A percentile compares a stretch with the other conserved stretches of the same genome.
Evolutionary conservation across 2,329 filamentous ascomycete species (phyloP).

Genomic region (Cercospora brassicicola): DNA sequence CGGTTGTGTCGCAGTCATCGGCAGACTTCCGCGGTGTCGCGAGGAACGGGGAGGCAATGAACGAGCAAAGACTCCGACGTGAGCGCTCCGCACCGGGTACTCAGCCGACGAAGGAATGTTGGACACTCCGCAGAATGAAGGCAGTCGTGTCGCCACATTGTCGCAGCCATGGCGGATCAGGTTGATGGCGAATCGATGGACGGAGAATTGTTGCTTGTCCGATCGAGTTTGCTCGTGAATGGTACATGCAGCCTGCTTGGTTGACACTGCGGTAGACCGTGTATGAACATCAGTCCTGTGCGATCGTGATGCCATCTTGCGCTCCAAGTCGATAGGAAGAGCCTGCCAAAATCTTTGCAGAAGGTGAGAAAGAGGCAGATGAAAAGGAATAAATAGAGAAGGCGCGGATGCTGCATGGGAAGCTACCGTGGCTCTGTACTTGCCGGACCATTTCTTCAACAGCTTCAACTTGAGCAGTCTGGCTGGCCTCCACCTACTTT

Average conservation of each 20-base stretch:
- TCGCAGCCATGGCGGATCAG: background rate
- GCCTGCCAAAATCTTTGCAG: background rate
- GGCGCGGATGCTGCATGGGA: background rate
- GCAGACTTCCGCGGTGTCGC: background rate
- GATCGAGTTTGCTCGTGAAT: background rate
- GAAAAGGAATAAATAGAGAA: background rate
- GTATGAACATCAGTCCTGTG: background rate
- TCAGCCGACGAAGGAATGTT: background rate
- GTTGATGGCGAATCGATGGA: background rate
- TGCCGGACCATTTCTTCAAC: background rate
- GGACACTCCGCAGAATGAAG: background rate
- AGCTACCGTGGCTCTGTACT: background rate
- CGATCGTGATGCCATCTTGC: background rate
- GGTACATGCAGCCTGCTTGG: background rate
- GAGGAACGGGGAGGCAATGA: background rate
- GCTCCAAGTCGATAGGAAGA: background rate
- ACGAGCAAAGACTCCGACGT: background rate
- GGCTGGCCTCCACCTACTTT: background rate
- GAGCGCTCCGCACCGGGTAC: background rate
- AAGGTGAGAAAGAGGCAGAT: background rate
- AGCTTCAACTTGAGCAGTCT: background rate
- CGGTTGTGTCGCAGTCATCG: background rate
- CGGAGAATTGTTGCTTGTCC: background rate
- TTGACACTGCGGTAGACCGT: background rate
- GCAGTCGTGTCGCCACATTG: background rate